phyloP scores from a whole-genome alignment of 2,329 filamentous ascomycete genomes.

The Graphilbum fragrans region DNA sequence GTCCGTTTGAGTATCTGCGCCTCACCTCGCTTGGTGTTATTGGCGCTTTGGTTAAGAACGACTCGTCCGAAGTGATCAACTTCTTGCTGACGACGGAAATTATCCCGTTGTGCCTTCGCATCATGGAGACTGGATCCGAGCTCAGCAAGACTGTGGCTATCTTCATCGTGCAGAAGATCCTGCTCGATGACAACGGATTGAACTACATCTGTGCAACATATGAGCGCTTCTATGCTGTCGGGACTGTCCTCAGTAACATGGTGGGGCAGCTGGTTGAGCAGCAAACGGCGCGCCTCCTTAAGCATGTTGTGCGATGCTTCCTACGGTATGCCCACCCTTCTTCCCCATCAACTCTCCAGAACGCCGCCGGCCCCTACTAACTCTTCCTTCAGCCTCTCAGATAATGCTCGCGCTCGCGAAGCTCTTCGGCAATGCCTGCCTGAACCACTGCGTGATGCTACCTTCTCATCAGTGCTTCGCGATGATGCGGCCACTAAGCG shows the following conservation, averaged over 20 bases:
- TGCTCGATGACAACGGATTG: slow-evolving; percentile 90
- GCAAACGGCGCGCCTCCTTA: slow-evolving; percentile 87
- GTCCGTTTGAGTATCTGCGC: slow-evolving; percentile 93
- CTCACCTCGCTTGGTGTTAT: slow-evolving; percentile 94
- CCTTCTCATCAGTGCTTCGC: slow-evolving; percentile 89
- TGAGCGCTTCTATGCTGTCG: slow-evolving; percentile 95
- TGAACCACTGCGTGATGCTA: slow-evolving; percentile 95
- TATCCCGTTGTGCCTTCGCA: slow-evolving; percentile 90
- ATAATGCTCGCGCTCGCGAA: slow-evolving; percentile 91
- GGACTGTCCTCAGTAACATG: slow-evolving; percentile 97
- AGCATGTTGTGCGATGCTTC: slow-evolving; percentile 96
- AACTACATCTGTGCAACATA: slow-evolving; percentile 99
- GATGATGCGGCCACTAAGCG: slow-evolving; percentile 97
- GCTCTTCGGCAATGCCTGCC: slow-evolving; percentile 91
- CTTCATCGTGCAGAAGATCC: slow-evolving; percentile 98
- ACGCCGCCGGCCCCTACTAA: neutral
- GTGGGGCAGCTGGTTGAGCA: slow-evolving; percentile 95
- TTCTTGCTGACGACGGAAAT: slow-evolving; percentile 98
- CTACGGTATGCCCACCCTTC: slow-evolving; percentile 54
- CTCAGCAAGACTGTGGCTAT: slow-evolving; percentile 98
- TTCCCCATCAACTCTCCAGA: neutral
- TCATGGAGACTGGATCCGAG: slow-evolving; percentile 98
- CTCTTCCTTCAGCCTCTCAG: slow-evolving; percentile 55
- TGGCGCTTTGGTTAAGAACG: slow-evolving; percentile 94
- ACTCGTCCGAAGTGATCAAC: slow-evolving; percentile 97